phyloP scores from a whole-genome alignment of 345 rosid genomes.

The Noccaea caerulescens region DNA sequence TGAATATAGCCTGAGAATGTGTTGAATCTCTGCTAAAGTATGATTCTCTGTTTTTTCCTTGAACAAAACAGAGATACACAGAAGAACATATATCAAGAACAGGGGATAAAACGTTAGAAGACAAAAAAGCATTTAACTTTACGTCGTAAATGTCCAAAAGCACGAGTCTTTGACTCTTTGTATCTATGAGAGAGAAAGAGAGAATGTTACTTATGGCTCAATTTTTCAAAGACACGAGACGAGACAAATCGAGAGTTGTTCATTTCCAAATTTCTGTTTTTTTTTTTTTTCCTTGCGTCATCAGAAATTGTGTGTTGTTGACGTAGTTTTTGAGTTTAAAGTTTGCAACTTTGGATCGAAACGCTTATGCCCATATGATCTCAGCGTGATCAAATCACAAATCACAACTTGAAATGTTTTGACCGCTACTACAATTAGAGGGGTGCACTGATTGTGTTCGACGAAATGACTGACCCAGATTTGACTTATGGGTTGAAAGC shows the following conservation, averaged over 20 bases:
- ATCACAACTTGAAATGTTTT: not conserved
- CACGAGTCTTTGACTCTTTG: conserved; percentile 17
- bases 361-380: not conserved
- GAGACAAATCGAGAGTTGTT: conserved; percentile 16
- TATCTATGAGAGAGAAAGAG: not conserved
- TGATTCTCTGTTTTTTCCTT: not conserved
- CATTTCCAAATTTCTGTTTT: not conserved
- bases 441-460: conserved; percentile 31
- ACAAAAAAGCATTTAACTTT: not conserved
- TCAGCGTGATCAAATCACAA: conserved; percentile 18
- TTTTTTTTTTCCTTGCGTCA: not conserved
- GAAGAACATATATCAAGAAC: not conserved
- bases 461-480: conserved; percentile 33
- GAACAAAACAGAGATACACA: not conserved
- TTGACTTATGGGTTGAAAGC: conserved; percentile 5
- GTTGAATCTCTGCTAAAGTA: not conserved
- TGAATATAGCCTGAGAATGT: not conserved
- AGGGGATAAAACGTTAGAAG: too few relatives aligned
- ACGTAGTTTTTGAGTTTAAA: too few relatives aligned
- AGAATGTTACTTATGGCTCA: not conserved
- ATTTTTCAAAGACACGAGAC: conserved; percentile 7
- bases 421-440: not conserved
- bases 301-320: not conserved
- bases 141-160: conserved; percentile 1
- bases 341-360: too few relatives aligned